phyloP scores from a whole-genome alignment of 2,329 filamentous ascomycete genomes.

The Xylariales sp. region DNA sequence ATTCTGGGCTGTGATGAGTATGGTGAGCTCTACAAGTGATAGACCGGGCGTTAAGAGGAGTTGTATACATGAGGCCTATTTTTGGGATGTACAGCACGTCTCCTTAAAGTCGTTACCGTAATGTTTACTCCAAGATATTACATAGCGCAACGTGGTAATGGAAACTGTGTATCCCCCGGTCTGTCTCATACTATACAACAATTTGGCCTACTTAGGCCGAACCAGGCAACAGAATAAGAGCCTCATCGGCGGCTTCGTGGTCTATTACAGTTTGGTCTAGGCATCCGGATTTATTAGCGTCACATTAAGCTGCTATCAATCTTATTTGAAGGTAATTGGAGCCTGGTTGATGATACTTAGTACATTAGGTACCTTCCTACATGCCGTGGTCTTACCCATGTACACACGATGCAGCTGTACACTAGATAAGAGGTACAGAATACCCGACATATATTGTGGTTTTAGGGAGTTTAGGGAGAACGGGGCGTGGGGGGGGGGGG shows the following conservation, averaged over 20 bases:
- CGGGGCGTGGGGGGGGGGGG: neutral
- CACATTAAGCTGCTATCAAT: neutral
- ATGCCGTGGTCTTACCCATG: neutral
- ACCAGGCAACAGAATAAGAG: constrained; percentile 22
- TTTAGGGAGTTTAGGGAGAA: no score
- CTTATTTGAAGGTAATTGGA: neutral
- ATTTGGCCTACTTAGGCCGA: neutral
- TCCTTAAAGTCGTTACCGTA: constrained; percentile 1
- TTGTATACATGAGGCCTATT: constrained; percentile 33
- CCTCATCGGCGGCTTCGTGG: constrained; percentile 21
- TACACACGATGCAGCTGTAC: neutral
- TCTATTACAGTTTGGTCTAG: constrained; percentile 5
- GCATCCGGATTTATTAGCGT: constrained; percentile 21
- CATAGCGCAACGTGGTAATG: constrained; percentile 14
- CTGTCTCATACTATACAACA: no score
- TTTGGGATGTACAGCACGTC: constrained; percentile 16
- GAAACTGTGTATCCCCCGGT: neutral
- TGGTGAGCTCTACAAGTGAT: constrained; percentile 22
- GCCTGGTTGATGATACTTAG: neutral
- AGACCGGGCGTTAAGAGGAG: constrained; percentile 29
- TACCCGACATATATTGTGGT: no score
- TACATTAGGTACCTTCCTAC: neutral
- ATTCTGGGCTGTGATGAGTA: constrained; percentile 20
- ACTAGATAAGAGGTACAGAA: neutral
- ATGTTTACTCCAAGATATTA: constrained; percentile 16